phyloP scores from a whole-genome alignment of 768 basidiomycete species.

The Kockovaella imperatae region DNA sequence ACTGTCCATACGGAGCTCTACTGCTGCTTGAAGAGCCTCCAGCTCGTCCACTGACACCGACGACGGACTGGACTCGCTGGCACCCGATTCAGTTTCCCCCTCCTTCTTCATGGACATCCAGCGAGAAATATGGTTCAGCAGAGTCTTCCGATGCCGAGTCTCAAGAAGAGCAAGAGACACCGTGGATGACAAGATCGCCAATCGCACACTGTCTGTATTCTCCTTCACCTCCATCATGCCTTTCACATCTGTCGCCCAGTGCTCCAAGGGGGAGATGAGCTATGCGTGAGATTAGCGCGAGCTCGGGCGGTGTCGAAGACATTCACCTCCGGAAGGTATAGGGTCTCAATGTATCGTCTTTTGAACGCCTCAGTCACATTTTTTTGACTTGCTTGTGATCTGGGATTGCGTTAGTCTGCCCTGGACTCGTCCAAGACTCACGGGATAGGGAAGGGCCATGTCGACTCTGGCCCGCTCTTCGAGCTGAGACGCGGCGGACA shows the following conservation, averaged over 20 bases:
- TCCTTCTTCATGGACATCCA: constrained; percentile 3
- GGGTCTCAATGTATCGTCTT: constrained; percentile 21
- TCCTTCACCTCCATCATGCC: background rate
- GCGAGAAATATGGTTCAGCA: constrained; percentile 9
- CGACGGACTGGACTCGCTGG: constrained; percentile 1
- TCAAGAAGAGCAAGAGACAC: constrained; percentile 26
- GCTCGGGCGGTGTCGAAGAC: background rate
- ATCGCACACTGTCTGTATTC: background rate
- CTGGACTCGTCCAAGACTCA: background rate
- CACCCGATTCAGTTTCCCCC: background rate
- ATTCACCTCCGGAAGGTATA: constrained; percentile 25
- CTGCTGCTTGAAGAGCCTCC: background rate
- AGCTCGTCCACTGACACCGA: background rate
- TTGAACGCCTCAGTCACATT: background rate
- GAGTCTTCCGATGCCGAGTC: constrained; percentile 15
- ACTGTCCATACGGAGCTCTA: background rate
- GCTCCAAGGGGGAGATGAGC: constrained; percentile 14
- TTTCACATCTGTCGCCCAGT: constrained; percentile 12
- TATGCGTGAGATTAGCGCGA: background rate
- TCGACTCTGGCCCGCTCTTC: background rate
- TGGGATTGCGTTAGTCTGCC: background rate
- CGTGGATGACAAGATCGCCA: constrained; percentile 4
- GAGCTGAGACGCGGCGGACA: background rate
- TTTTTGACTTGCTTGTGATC: background rate
- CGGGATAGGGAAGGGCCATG: background rate